Evolutionary conservation across 257 asterid genomes (phyloP), one percentile per base, ranked within the genome.

Genomic region (Mitragyna speciosa): DNA sequence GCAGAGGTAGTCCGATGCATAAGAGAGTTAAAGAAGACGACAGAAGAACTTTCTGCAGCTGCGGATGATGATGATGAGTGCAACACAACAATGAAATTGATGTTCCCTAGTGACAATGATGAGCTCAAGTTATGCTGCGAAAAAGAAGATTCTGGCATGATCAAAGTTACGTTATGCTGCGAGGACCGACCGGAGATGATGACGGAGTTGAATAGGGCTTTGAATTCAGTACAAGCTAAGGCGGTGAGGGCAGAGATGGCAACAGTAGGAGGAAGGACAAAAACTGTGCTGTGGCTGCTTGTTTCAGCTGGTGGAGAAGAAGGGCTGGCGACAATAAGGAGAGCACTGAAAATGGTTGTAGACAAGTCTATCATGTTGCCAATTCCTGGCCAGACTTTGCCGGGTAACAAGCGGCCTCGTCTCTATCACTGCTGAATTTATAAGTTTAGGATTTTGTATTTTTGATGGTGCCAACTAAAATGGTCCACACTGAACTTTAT

Each of bases 1-100:
- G 96, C 95, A 51, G 98, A 95, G 75, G 95, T 96, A 11, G 98
- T 95, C 70, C 87, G 94, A 12, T 84, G 95, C 30, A 90, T 93
- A 17, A 89, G 82, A 76, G 98, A 95, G 86, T 87, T 93, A 73
- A 95, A 87, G 80, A 85, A 88, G 70, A 73, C 87, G 7, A 86
- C 97, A 12, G 73, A 90, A 2, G 95, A 88, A 30, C 28, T 85
- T n/a, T 24, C 48, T 45, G 4, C 41, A 36, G 41, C 41, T 36
- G 58, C 72, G 45, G 65, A 36, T 3, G 51, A 63, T 31, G 83
- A 30, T 11, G 59, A 72, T 7, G 71, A 79, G 43, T 64, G 28
- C 76, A 68, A 39, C 59, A 36, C 83, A 16, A 63, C 82, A 26
- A 31, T 30, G 77, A 82, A 66, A 5, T 33, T 70, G 19, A 70